Evolutionary conservation across 2,329 filamentous ascomycete genomes (phyloP).

Genomic region (Proliferodiscus dingleyae): DNA sequence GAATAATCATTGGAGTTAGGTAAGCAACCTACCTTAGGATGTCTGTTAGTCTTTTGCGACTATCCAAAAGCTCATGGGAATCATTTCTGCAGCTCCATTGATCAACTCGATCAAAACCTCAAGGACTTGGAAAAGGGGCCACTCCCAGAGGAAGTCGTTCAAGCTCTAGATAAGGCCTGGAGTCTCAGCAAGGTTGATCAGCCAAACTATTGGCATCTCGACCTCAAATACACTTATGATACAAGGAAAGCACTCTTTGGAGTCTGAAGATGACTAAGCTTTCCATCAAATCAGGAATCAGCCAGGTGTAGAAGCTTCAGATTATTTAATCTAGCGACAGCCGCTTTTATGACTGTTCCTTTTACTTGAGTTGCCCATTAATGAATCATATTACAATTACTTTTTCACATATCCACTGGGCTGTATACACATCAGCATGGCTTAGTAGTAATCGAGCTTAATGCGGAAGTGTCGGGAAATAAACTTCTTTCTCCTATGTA

Average conservation of each 20-base stretch:
- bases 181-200: constrained; percentile 46
- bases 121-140: constrained; percentile 47
- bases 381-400: too few species aligned
- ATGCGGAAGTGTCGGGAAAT: too few species aligned
- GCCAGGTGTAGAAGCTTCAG: too few species aligned
- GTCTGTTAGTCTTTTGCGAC: background rate
- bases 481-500: too few species aligned
- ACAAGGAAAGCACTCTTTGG: constrained; percentile 24
- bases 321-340: too few species aligned
- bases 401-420: too few species aligned
- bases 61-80: background rate
- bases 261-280: constrained; percentile 4
- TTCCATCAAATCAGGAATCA: too few species aligned
- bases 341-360: too few species aligned
- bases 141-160: constrained; percentile 58
- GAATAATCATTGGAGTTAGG: constrained; percentile 38
- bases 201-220: constrained; percentile 31
- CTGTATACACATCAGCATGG: too few species aligned
- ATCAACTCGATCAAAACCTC: constrained; percentile 38
- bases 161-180: constrained; percentile 62
- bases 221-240: constrained; percentile 28
- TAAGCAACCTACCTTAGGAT: background rate
- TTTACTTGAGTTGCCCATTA: too few species aligned
- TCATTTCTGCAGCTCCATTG: constrained; percentile 24
- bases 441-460: too few species aligned